phyloP scores from a whole-genome alignment of 345 rosid genomes.

The Luvunga scandens region DNA sequence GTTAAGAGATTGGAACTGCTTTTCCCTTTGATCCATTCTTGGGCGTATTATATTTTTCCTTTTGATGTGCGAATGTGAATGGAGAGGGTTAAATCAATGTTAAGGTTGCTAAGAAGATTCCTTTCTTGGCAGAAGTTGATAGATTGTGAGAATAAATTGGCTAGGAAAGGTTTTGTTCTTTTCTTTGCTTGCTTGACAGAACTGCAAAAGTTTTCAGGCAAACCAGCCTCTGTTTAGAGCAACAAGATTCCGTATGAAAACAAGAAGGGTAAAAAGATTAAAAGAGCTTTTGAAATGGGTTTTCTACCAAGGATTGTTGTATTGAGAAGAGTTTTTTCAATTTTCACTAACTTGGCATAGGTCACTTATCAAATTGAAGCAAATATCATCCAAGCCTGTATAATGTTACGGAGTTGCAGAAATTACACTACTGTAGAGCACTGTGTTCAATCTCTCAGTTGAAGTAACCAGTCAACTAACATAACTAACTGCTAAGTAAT shows the following conservation, averaged over 20 bases:
- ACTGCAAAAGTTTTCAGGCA: background rate
- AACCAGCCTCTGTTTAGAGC: conserved; percentile 1
- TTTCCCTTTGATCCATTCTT: conserved; percentile 33
- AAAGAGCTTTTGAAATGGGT: background rate
- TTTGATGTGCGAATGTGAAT: background rate
- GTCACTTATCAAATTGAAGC: background rate
- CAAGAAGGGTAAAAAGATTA: background rate
- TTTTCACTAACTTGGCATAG: background rate
- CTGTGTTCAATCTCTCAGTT: background rate
- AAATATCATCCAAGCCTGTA: background rate
- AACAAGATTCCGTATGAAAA: background rate
- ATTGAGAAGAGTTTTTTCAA: background rate
- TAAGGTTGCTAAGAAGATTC: background rate
- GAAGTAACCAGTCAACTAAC: background rate
- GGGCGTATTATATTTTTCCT: background rate
- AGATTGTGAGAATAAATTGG: conserved; percentile 4
- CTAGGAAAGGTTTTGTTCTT: conserved; percentile 9
- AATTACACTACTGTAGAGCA: background rate
- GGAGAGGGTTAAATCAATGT: background rate
- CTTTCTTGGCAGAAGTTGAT: conserved; percentile 23
- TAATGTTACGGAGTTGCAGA: background rate
- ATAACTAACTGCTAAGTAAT: background rate
- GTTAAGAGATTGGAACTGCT: conserved; percentile 17
- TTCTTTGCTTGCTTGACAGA: conserved; percentile 31
- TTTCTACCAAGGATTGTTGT: background rate